Base-by-base conservation (phyloP, 2,329 filamentous ascomycete species). In the Pyricularia grisea region DNA sequence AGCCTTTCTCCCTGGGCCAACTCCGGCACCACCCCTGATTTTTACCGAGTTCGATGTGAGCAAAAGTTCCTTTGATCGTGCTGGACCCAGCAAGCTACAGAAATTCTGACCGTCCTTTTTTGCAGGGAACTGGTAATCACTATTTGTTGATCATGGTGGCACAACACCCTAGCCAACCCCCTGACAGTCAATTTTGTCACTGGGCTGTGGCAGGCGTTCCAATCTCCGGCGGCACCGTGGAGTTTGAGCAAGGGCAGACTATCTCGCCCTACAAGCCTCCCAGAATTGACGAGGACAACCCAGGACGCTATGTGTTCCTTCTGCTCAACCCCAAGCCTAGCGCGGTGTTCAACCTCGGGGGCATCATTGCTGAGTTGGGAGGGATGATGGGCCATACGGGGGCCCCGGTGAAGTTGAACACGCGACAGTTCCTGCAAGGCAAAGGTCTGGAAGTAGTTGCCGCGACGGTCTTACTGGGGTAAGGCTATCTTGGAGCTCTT, bases 1-100 rank as follows among this genome's bases (percentile, higher is more conserved):
- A n/a, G 0, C 20, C 10, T 0, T 55, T 4, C 2, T 55, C 20
- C 3, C 9, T 5, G 3, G 20, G 1, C 1, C 2, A 4, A 5
- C 3, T 10, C 17, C 9, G 42, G 5, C 6, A 6, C 42, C n/a
- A 20, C 42, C 42, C 42, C 6, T 7, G 42, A 9, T n/a, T 7
- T n/a, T n/a, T 2, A 55, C 42, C 17, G 42, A 55, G 7, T 55
- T 55, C 20, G 5, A 55, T 2, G 20, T n/a, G 20, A n/a, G 42
- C 42, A 7, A 20, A 55, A 9, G 4, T 3, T 9, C n/a, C 4
- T 55, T 0, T 55, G 7, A n/a, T n/a, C n/a, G 6, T 55, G 20
- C 9, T 55, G 42, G 11, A 55, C 20, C 42, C 17, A 55, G 7
- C 1, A 5, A 2, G 7, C 17, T n/a, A 7, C 10, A 5, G 42